These are phyloP conservation scores for Dactylellina haptotyla DNA, from an alignment of 2,329 filamentous ascomycete species.

Conservation along the genomic window DNA sequence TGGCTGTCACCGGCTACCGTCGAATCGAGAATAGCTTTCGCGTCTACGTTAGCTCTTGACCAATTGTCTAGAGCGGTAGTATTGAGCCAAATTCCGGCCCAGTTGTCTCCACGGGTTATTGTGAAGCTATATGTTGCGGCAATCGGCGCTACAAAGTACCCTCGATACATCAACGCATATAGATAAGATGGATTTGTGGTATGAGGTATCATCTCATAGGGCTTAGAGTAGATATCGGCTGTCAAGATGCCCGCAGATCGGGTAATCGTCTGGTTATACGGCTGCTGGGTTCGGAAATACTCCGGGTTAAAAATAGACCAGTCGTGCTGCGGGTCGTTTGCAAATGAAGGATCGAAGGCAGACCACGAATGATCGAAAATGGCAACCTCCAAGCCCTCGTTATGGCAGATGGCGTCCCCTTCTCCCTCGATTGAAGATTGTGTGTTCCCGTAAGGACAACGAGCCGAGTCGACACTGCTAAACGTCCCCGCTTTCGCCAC, in stretches of 20 bases:
- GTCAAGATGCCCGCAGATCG: neutral
- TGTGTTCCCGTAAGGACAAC: conserved; percentile 4
- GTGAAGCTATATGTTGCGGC: neutral
- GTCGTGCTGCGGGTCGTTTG: neutral
- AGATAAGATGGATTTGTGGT: neutral
- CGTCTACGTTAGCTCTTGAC: neutral
- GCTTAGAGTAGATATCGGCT: neutral
- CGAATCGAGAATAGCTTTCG: neutral
- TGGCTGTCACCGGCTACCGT: neutral
- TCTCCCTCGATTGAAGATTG: neutral
- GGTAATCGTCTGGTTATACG: neutral
- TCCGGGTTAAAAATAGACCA: neutral
- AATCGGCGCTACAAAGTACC: neutral
- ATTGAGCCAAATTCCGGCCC: neutral
- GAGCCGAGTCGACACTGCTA: neutral
- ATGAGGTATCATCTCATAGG: conserved; percentile 2
- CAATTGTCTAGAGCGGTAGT: neutral
- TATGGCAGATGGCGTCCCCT: neutral
- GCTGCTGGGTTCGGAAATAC: neutral
- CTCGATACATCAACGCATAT: neutral
- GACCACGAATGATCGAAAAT: neutral
- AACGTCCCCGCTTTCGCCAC: neutral
- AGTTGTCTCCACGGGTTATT: neutral
- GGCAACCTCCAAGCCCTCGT: neutral
- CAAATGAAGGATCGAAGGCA: neutral